Percentiles rank a stretch among this genome's conserved stretches.
Evolutionary conservation across 176 grass and related monocot genomes (phyloP).

Genomic region (Calamus simplicifolius): DNA sequence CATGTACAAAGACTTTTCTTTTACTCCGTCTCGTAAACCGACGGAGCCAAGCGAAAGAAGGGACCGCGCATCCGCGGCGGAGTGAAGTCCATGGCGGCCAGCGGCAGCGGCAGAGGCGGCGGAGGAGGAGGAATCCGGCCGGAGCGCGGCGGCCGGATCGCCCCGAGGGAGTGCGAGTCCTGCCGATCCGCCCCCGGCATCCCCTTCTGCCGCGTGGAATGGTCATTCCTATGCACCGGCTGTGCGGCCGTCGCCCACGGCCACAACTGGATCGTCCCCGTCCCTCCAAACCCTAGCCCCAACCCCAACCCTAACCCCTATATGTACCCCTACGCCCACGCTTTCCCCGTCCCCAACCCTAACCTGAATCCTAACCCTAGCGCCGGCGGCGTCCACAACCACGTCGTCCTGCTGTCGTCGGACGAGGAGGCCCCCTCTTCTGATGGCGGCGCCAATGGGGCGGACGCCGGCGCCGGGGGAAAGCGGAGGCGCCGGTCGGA

Average conservation of each 20-base stretch:
- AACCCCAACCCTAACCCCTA: background rate
- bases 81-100: background rate
- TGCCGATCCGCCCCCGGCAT: slow-evolving; percentile 34
- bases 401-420: too few species aligned
- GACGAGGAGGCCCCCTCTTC: too few species aligned
- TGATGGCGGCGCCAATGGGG: background rate
- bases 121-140: background rate
- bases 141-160: background rate
- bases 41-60: background rate
- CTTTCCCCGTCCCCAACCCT: slow-evolving; percentile 10
- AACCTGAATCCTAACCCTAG: slow-evolving; percentile 2
- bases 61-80: too few species aligned
- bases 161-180: slow-evolving; percentile 19
- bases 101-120: background rate
- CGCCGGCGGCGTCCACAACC: background rate
- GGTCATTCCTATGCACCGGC: slow-evolving; percentile 42
- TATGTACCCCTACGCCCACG: background rate
- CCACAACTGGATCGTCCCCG: slow-evolving; percentile 41
- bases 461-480: background rate
- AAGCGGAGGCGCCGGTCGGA: background rate
- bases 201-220: slow-evolving; percentile 44
- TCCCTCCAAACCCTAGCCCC: slow-evolving; percentile 16
- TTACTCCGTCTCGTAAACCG: slow-evolving; percentile 5
- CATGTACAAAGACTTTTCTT: too few species aligned
- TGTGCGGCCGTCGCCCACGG: slow-evolving; percentile 33